Conservation (phyloP, 345 rosid species). For the Brassica nigra region DNA sequence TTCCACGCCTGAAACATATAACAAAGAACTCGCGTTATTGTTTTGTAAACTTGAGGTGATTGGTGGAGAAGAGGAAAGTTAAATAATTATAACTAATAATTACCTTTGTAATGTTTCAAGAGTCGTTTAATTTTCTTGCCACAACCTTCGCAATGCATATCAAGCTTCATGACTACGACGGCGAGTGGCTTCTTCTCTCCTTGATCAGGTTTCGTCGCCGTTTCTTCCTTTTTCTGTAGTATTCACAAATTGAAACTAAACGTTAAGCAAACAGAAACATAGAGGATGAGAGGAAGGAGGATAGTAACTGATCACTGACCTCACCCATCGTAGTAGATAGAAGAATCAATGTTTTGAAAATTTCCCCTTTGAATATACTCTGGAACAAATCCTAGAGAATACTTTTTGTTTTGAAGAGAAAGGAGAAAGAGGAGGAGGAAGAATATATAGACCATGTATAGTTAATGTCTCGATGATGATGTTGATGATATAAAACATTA, state of each 20-base stretch:
- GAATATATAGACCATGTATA: background rate
- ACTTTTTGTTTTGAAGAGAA: background rate
- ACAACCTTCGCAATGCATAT: background rate
- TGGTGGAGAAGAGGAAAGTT: background rate
- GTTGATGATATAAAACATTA: too few relatives aligned
- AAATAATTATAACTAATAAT: too few relatives aligned
- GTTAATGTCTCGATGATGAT: background rate
- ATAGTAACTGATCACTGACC: background rate
- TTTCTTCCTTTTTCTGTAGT: background rate
- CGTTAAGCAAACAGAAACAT: too few relatives aligned
- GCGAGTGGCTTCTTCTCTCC: background rate
- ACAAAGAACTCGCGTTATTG: too few relatives aligned
- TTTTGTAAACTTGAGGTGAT: background rate
- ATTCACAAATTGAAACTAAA: too few relatives aligned
- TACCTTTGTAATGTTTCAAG: background rate
- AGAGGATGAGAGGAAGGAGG: too few relatives aligned
- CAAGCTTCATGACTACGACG: background rate
- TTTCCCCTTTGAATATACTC: background rate
- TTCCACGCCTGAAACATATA: constrained; percentile 58
- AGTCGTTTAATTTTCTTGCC: background rate
- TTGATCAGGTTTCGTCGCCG: background rate
- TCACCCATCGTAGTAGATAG: background rate
- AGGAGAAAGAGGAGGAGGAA: background rate
- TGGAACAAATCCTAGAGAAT: background rate
- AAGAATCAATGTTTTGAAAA: background rate